These are phyloP conservation scores for Hysterangium stoloniferum DNA, from an alignment of 768 basidiomycete genomes.

Conservation along the genomic window DNA sequence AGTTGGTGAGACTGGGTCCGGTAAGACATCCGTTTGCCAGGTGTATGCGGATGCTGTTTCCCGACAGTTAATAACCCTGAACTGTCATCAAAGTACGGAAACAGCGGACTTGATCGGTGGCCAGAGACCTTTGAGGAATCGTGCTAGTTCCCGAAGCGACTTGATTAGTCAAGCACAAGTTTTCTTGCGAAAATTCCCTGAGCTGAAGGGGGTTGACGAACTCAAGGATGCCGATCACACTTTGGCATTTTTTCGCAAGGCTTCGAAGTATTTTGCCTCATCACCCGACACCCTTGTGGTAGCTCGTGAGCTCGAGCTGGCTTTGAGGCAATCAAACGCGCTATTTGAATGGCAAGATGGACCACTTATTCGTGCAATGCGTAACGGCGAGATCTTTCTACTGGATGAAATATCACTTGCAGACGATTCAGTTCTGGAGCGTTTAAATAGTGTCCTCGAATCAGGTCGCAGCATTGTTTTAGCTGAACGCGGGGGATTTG, in stretches of 20 bases:
- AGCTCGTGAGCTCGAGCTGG: slow-evolving; percentile 15
- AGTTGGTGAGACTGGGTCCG: slow-evolving; percentile 95
- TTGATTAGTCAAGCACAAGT: slow-evolving; percentile 16
- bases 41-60: slow-evolving; percentile 62
- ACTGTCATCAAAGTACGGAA: slow-evolving; percentile 98
- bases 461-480: slow-evolving; percentile 81
- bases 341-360: slow-evolving; percentile 98
- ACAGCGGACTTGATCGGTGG: slow-evolving; percentile 95
- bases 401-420: slow-evolving; percentile 97
- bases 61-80: slow-evolving; percentile 64
- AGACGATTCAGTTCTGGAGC: slow-evolving; percentile 95
- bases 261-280: slow-evolving; percentile 17
- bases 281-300: slow-evolving; percentile 14
- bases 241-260: slow-evolving; percentile 17
- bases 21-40: slow-evolving; percentile 96
- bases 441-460: slow-evolving; percentile 96
- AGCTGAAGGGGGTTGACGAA: slow-evolving; percentile 30
- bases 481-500: slow-evolving; percentile 83
- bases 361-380: slow-evolving; percentile 92
- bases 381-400: slow-evolving; percentile 72
- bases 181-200: slow-evolving; percentile 26
- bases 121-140: slow-evolving; percentile 80
- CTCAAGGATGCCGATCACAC: slow-evolving; percentile 18
- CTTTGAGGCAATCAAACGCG: slow-evolving; percentile 26
- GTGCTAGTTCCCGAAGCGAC: slow-evolving; percentile 45